These are phyloP conservation scores for Phytophthora gonapodyides DNA, from an alignment of 352 stramenopile species.

Conservation along the genomic window DNA sequence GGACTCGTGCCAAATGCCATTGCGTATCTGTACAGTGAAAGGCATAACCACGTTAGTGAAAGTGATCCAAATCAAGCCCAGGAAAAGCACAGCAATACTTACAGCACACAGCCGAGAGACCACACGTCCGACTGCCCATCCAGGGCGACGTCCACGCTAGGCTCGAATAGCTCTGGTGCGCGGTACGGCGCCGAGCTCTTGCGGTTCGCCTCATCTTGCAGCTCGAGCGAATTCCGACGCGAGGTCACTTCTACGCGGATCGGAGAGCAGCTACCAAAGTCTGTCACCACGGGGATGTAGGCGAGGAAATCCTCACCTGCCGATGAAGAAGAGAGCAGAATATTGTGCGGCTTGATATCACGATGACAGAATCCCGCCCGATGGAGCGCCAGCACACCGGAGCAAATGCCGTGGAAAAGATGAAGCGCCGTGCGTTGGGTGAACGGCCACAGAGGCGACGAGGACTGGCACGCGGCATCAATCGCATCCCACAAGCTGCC, in stretches of 20 bases:
- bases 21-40: conserved; percentile 50
- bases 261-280: conserved; percentile 83
- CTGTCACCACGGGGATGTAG: conserved; percentile 82
- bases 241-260: conserved; percentile 73
- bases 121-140: conserved; percentile 87
- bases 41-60: conserved; percentile 1
- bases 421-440: conserved; percentile 79
- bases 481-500: conserved; percentile 86
- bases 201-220: conserved; percentile 80
- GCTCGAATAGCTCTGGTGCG: conserved; percentile 86
- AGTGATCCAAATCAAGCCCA: neutral
- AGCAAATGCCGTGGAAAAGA: conserved; percentile 86
- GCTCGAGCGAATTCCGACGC: conserved; percentile 69
- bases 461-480: conserved; percentile 58
- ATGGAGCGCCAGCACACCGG: conserved; percentile 75
- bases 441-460: conserved; percentile 83
- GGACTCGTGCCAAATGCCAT: conserved; percentile 86
- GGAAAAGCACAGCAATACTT: conserved; percentile 25
- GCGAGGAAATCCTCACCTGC: conserved; percentile 69
- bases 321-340: conserved; percentile 72
- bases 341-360: conserved; percentile 87
- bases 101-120: conserved; percentile 86
- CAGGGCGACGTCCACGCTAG: conserved; percentile 58
- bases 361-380: conserved; percentile 82
- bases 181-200: conserved; percentile 86